Evolutionary conservation across 768 basidiomycete genomes (phyloP).

Genomic region (Tylopilus vinaceipallidus): DNA sequence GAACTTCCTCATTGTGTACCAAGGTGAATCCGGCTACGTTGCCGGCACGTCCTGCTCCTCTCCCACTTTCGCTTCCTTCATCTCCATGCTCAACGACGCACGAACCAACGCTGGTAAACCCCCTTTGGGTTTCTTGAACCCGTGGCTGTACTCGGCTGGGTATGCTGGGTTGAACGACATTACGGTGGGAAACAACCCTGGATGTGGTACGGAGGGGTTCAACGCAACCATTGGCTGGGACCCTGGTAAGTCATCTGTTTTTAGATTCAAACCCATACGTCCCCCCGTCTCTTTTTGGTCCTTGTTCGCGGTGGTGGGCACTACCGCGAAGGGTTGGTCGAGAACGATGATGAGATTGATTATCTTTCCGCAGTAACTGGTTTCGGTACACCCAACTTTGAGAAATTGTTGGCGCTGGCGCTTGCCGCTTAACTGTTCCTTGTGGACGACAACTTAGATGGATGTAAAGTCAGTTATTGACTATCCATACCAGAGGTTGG

Average conservation of each 20-base stretch:
- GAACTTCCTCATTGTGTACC: constrained; percentile 47
- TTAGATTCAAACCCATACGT: no score
- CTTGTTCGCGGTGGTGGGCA: no score
- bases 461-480: no score
- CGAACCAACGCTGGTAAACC: constrained; percentile 42
- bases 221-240: no score
- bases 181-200: constrained; percentile 52
- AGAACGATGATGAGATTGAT: constrained; percentile 1
- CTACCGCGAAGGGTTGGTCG: no score
- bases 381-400: constrained; percentile 53
- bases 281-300: no score
- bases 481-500: no score
- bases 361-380: constrained; percentile 45
- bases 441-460: no score
- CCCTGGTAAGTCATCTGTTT: constrained; percentile 40
- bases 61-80: constrained; percentile 62
- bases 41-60: constrained; percentile 66
- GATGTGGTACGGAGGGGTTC: constrained; percentile 65
- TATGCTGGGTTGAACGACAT: constrained; percentile 51
- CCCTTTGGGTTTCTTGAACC: constrained; percentile 68
- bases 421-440: constrained; percentile 14
- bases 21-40: constrained; percentile 38
- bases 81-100: constrained; percentile 65
- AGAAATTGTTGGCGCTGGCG: constrained; percentile 42
- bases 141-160: constrained; percentile 47